Evolutionary conservation across 2,329 filamentous ascomycete genomes (phyloP), one percentile per base, ranked within the genome.

Genomic region (Amesomyces nigricolor): DNA sequence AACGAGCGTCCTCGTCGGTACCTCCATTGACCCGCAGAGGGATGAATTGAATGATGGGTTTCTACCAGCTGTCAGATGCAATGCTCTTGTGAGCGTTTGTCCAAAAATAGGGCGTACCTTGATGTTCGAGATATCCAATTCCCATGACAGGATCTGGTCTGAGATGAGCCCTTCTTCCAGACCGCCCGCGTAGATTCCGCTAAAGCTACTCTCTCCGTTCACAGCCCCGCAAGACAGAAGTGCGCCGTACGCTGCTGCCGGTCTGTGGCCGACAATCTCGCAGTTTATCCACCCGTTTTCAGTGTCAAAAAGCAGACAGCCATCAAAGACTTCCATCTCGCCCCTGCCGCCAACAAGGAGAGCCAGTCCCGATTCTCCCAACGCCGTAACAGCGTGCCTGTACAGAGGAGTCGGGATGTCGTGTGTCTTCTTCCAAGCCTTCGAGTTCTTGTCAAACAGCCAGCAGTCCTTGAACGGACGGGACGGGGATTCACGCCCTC

Each of bases 401-500:
- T 88, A 96, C 22, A 91, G 75, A 9, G 86, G 79, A n/a, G 74
- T 64, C 0, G 86, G 85, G n/a, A 96, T 74, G 63, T 82, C 78
- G 56, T 85, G 76, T 13, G 82, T 78, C 60, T 75, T 77, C 56
- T 77, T 75, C 90, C 90, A 96, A 13, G 39, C 65, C 43, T 69
- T 69, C 2, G 64, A 60, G 4, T 75, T 75, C 49, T 78, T 78
- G 51, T 79, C 76, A 60, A 86, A 82, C 1, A 91, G 63, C 89
- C 89, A 96, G 63, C 87, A 91, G 68, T 94, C 88, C 37, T 75
- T 74, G 42, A 89, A 73, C 1, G 83, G 83, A 30, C 77, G 78
- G 11, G 83, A 77, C 4, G 91, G 91, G 7, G 89, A 92, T n/a
- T 80, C 77, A 57, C 91, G 80, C 5, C 92, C 92, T 22, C 92